Conservation (phyloP, 2,329 filamentous ascomycete genomes). For the Dendryphion nanum region DNA sequence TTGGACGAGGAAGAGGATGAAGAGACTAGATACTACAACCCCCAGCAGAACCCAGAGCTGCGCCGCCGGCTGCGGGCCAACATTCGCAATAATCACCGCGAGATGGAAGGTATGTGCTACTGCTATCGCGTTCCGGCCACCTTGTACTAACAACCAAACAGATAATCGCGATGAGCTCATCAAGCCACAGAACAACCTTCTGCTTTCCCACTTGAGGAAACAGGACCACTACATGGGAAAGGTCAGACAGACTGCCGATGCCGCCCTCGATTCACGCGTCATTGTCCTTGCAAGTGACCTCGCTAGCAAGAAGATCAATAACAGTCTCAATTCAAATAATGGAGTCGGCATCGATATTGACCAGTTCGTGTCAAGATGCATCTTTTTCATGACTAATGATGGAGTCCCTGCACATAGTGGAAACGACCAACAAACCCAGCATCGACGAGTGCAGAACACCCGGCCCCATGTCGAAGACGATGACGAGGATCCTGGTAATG, state of each 20-base stretch:
- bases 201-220: constrained; percentile 64
- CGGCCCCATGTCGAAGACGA: constrained; percentile 54
- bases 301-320: constrained; percentile 73
- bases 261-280: constrained; percentile 84
- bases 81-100: constrained; percentile 64
- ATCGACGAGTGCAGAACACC: constrained; percentile 49
- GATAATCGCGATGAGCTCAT: constrained; percentile 74
- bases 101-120: constrained; percentile 54
- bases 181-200: constrained; percentile 61
- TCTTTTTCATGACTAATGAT: constrained; percentile 74
- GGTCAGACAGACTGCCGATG: constrained; percentile 86
- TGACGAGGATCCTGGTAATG: constrained; percentile 64
- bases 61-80: constrained; percentile 68
- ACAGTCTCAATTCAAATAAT: constrained; percentile 69
- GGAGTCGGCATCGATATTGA: constrained; percentile 81
- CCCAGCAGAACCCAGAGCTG: constrained; percentile 74
- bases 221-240: constrained; percentile 65
- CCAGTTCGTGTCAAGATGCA: constrained; percentile 87
- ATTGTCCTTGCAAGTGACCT: constrained; percentile 79
- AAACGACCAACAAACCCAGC: constrained; percentile 55
- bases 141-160: constrained; percentile 17
- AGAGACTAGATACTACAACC: constrained; percentile 64
- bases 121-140: not conserved
- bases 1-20: constrained; percentile 24
- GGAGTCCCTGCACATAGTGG: constrained; percentile 43